Evolutionary conservation across 2,329 filamentous ascomycete species (phyloP).

Genomic region (Sclerotinia spermophila): DNA sequence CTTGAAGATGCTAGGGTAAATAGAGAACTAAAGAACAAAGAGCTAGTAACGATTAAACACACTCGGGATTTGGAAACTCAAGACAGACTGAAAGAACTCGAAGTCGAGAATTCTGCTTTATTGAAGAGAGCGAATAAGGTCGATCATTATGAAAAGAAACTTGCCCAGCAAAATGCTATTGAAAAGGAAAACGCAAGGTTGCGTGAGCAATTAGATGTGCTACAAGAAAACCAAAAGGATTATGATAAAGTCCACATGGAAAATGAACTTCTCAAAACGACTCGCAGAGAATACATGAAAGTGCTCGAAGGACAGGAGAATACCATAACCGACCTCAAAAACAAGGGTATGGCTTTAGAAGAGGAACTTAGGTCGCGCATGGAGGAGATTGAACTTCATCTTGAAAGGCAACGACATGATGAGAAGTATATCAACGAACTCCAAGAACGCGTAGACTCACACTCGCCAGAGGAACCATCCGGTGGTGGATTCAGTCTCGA

Average conservation of each 20-base stretch:
- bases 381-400: constrained; percentile 33
- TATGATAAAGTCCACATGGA: constrained; percentile 34
- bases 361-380: constrained; percentile 40
- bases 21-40: constrained; percentile 45
- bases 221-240: constrained; percentile 46
- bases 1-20: constrained; percentile 50
- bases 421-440: constrained; percentile 39
- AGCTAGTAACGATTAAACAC: constrained; percentile 47
- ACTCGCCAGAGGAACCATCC: constrained; percentile 25
- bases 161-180: constrained; percentile 53
- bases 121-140: constrained; percentile 61
- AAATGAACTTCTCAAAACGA: constrained; percentile 36
- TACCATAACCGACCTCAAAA: constrained; percentile 40
- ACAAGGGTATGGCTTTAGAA: constrained; percentile 42
- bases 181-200: constrained; percentile 55
- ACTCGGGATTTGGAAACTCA: constrained; percentile 47
- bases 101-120: constrained; percentile 55
- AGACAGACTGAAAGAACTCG: constrained; percentile 54
- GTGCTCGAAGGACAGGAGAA: constrained; percentile 37
- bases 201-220: constrained; percentile 52
- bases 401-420: constrained; percentile 43
- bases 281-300: constrained; percentile 40
- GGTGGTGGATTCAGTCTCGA: constrained; percentile 48
- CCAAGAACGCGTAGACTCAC: constrained; percentile 13
- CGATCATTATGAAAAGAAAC: constrained; percentile 60